Conservation (phyloP, 257 asterid species). For the Gentiana macrophylla region DNA sequence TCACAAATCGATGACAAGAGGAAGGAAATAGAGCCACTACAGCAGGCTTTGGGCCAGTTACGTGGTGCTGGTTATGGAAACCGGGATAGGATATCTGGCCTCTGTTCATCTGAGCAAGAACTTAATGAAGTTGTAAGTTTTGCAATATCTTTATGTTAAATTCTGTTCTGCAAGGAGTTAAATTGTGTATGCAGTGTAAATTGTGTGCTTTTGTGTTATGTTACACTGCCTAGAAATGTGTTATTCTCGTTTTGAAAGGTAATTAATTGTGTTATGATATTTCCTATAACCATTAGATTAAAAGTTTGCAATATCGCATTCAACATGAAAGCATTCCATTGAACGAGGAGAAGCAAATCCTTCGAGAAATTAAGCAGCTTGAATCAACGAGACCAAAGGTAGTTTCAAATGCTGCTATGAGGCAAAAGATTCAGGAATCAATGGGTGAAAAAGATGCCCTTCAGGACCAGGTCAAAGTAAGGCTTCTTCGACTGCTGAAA, state of each 20-base stretch:
- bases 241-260: no score
- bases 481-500: conserved; percentile 7
- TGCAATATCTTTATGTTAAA: not conserved
- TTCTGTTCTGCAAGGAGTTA: not conserved
- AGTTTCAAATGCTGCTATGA: conserved; percentile 54
- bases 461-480: conserved; percentile 82
- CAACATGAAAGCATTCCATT: conserved; percentile 87
- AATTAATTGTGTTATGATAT: no score
- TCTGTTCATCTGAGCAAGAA: conserved; percentile 70
- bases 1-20: conserved; percentile 55
- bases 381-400: conserved; percentile 69
- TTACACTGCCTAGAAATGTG: not conserved
- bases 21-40: conserved; percentile 76
- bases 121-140: conserved; percentile 58
- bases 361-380: conserved; percentile 68
- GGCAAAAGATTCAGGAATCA: conserved; percentile 60
- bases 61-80: conserved; percentile 32
- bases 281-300: conserved; percentile 31
- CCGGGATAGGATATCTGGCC: conserved; percentile 34
- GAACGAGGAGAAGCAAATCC: conserved; percentile 77
- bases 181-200: no score
- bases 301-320: conserved; percentile 64
- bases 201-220: not conserved
- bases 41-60: conserved; percentile 64
- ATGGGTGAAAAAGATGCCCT: conserved; percentile 66